Conservation (phyloP, 177 flowering plant species). For the Vitis hybrid region DNA sequence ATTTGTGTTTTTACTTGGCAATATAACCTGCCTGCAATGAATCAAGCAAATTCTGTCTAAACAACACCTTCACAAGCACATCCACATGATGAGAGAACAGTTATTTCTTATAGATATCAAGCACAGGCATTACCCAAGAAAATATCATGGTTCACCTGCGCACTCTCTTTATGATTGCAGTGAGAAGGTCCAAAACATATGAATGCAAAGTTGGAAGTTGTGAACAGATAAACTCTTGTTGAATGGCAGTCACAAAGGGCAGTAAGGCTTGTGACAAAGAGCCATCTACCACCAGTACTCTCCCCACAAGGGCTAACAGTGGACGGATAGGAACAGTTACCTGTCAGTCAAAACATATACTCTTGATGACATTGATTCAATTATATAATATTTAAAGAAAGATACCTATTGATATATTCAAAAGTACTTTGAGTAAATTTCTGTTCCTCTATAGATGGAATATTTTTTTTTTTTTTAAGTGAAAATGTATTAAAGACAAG, state of each 20-base stretch:
- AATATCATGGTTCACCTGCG: conserved; percentile 54
- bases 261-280: conserved; percentile 41
- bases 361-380: conserved; percentile 3
- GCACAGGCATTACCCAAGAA: neutral
- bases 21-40: no score
- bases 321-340: conserved; percentile 63
- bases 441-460: neutral
- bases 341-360: conserved; percentile 33
- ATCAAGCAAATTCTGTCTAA: no score
- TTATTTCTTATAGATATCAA: neutral
- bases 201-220: conserved; percentile 79
- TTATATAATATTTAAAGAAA: neutral
- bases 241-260: conserved; percentile 56
- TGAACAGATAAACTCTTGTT: conserved; percentile 67
- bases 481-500: no score
- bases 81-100: no score
- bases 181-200: conserved; percentile 60
- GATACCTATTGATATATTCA: neutral
- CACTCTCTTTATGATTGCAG: conserved; percentile 57
- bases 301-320: conserved; percentile 63
- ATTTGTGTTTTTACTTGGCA: no score
- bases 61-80: no score
- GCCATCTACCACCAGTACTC: conserved; percentile 83
- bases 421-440: neutral
- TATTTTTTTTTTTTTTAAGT: no score